phyloP scores from a whole-genome alignment of 2,329 filamentous ascomycete species.

The Talaromyces sp. region DNA sequence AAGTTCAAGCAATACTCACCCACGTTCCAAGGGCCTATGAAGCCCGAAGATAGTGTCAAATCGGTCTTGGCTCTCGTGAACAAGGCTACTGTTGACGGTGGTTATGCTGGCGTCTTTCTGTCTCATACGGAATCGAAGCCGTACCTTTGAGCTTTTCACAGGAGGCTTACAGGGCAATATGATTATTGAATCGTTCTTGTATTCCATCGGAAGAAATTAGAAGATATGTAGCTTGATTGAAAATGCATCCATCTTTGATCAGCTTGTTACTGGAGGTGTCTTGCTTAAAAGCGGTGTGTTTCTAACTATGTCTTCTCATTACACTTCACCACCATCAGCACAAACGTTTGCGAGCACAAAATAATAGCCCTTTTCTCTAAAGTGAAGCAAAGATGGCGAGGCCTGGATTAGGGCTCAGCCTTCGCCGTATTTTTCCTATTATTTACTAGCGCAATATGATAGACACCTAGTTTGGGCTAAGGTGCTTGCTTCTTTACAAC shows the following conservation, averaged over 20 bases:
- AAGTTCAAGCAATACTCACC: conserved; percentile 39
- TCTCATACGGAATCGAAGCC: conserved; percentile 52
- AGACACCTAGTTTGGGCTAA: neutral
- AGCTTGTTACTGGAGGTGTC: too few relatives aligned
- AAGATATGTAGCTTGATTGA: too few relatives aligned
- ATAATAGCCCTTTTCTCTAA: neutral
- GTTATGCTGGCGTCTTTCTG: conserved; percentile 49
- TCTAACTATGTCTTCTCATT: too few relatives aligned
- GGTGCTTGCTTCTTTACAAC: neutral
- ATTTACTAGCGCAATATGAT: neutral
- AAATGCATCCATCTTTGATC: too few relatives aligned
- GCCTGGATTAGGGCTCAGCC: neutral
- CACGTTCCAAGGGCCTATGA: conserved; percentile 32
- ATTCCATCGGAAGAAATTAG: too few relatives aligned
- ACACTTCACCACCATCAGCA: neutral
- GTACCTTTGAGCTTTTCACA: conserved; percentile 33
- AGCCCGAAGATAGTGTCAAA: conserved; percentile 36
- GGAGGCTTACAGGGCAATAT: neutral
- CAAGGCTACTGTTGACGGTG: conserved; percentile 43
- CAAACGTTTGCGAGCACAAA: neutral
- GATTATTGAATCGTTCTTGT: too few relatives aligned
- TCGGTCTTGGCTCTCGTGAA: conserved; percentile 30
- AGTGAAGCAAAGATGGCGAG: neutral
- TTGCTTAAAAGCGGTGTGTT: too few relatives aligned
- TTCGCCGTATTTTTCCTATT: neutral